Base-by-base conservation (phyloP, 805 yeast species). In the Blastobotrys chiropterorum region DNA sequence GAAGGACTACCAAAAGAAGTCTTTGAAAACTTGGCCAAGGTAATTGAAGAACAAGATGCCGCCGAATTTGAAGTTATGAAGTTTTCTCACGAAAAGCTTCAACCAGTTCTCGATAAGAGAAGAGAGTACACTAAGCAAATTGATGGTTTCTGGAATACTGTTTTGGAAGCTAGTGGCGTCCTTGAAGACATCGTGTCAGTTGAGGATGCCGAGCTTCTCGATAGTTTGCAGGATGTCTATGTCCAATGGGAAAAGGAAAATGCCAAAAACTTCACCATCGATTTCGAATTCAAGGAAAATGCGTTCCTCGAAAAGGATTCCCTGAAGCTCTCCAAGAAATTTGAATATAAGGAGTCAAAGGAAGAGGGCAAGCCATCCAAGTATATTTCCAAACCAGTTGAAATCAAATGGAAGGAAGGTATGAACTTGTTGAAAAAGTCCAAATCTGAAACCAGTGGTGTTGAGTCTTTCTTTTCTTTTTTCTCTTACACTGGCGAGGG, bases 121-220 rank as follows among this genome's bases (percentile, higher is more conserved):
- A 74, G 86, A 20, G 71, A 61, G 4, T 68, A 77, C n/a, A 72
- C 83, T 14, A 51, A 59, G 3, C 65, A 73, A 2, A 78, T 90
- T 43, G 89, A 90, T 1, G 79, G 79, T 56, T 90, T 92, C 67
- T 92, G 98, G 98, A 84, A 86, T 61, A 78, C 85, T 49, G 96
- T 86, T 0, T 68, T 92, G 8, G 89, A 86, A 62, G 85, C 85
- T 61, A 85, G 86, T 48, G 96, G 87, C 57, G 86, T 64, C 21
- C 52, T 92, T 63, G 84, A 86, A 14, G 96, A 90, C 56, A 88
- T 79, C 65, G 72, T 90, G 16, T 76, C 81, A 30, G 80, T 84
- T 1, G 86, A 85, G 39, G 97, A 90, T 67, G 80, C 83, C 69
- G 83, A 83, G 64, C 85, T 78, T 59, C 65, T 90, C 46, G 97